Conservation (phyloP, 768 basidiomycete species). For the Daedalea quercina region DNA sequence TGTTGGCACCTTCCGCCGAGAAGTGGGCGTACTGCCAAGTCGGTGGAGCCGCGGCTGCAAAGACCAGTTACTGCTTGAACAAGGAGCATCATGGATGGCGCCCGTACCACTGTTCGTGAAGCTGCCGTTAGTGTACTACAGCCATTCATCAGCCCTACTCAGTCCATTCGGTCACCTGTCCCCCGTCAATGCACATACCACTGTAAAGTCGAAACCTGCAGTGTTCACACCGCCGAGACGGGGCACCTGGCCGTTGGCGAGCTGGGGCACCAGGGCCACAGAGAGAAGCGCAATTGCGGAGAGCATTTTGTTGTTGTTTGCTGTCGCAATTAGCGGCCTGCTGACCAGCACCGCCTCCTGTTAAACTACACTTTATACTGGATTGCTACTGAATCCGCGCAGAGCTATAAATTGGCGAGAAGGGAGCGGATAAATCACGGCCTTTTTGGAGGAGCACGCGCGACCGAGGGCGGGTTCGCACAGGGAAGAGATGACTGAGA, state of each 20-base stretch:
- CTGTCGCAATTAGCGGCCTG: background rate
- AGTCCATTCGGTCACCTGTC: too few species aligned
- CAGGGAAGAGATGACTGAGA: background rate
- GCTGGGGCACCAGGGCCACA: constrained; percentile 15
- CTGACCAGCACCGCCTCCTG: background rate
- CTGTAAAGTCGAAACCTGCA: constrained; percentile 41
- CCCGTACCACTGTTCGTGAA: constrained; percentile 28
- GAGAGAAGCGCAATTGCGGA: constrained; percentile 18
- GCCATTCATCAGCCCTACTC: too few species aligned
- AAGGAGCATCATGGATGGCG: background rate
- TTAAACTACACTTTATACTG: constrained; percentile 5
- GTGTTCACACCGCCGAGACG: constrained; percentile 44
- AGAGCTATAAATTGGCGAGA: background rate
- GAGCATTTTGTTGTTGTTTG: constrained; percentile 14
- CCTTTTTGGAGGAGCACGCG: background rate
- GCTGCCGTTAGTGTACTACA: constrained; percentile 36
- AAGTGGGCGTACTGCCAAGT: constrained; percentile 42
- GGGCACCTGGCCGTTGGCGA: constrained; percentile 22
- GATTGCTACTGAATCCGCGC: background rate
- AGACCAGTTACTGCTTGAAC: background rate
- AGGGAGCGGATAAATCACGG: constrained; percentile 11
- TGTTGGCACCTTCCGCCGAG: constrained; percentile 38
- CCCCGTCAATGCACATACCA: constrained; percentile 22
- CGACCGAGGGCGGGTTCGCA: background rate
- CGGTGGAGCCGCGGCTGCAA: constrained; percentile 30